Conservation (phyloP, 2,329 filamentous ascomycete genomes). For the Lecanicillium sp. region DNA sequence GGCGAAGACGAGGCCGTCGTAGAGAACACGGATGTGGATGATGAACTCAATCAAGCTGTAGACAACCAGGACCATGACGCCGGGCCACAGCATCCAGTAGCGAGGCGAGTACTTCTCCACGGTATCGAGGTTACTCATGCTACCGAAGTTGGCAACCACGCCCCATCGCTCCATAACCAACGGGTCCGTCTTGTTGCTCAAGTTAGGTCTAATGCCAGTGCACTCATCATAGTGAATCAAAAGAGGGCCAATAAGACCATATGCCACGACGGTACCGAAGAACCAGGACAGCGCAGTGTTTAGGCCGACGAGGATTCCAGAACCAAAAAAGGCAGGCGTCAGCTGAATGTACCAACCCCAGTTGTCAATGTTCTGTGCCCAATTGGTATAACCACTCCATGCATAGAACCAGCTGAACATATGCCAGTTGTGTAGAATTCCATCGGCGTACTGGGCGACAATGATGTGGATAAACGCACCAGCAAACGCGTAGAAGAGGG, state of each 20-base stretch:
- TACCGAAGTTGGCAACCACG: constrained; percentile 20
- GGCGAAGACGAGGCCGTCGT: constrained; percentile 25
- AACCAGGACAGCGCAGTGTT: constrained; percentile 54
- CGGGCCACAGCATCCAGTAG: constrained; percentile 37
- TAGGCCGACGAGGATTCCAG: constrained; percentile 38
- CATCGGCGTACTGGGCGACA: constrained; percentile 49
- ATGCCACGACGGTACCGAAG: constrained; percentile 45
- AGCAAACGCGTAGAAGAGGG: constrained; percentile 41
- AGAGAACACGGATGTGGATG: constrained; percentile 29
- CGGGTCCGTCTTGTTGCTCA: constrained; percentile 13
- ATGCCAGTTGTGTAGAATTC: constrained; percentile 54
- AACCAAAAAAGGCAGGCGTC: constrained; percentile 55
- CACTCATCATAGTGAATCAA: constrained; percentile 42
- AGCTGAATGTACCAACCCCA: constrained; percentile 56
- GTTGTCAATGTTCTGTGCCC: constrained; percentile 45
- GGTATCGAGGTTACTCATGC: constrained; percentile 20
- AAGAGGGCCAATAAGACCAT: constrained; percentile 42
- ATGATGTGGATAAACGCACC: constrained; percentile 45
- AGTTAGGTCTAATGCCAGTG: constrained; percentile 28
- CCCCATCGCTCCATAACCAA: constrained; percentile 20
- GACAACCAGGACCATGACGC: constrained; percentile 35
- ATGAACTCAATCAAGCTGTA: constrained; percentile 33
- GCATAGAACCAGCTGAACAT: constrained; percentile 46
- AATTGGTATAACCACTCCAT: constrained; percentile 44
- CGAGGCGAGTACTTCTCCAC: constrained; percentile 27